Conservation (phyloP, 192 early-diverging fungal species). For the Paraglomus brasilianum region DNA sequence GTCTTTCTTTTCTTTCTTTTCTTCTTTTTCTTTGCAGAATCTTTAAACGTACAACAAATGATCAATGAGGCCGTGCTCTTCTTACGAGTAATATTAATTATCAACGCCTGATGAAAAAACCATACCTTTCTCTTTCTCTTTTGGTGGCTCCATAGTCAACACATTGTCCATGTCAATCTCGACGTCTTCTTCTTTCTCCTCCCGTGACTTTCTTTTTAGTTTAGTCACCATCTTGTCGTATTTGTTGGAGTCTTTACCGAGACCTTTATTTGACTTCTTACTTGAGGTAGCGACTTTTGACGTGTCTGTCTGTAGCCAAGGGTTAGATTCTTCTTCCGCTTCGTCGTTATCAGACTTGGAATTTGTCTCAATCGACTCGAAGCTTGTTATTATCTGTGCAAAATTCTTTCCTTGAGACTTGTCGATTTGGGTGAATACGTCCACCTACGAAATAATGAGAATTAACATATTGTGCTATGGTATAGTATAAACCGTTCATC, state of each 20-base stretch:
- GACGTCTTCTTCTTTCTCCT: constrained; percentile 57
- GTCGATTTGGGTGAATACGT: neutral
- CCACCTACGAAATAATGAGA: no score
- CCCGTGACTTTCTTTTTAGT: constrained; percentile 51
- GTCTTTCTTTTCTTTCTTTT: constrained; percentile 15
- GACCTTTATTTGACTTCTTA: constrained; percentile 54
- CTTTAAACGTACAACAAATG: neutral
- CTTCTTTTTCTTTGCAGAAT: constrained; percentile 15
- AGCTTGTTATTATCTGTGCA: constrained; percentile 30
- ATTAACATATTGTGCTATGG: no score
- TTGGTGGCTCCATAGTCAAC: constrained; percentile 52
- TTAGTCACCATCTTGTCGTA: constrained; percentile 66
- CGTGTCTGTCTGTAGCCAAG: constrained; percentile 70
- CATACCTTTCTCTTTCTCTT: constrained; percentile 36
- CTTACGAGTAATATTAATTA: neutral
- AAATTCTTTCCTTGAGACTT: constrained; percentile 25
- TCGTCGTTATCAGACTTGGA: constrained; percentile 18
- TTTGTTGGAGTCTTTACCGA: constrained; percentile 55
- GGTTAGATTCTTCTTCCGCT: constrained; percentile 57
- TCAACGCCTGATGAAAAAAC: neutral
- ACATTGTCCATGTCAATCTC: constrained; percentile 70
- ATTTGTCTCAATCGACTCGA: constrained; percentile 29
- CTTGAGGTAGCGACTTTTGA: constrained; percentile 49
- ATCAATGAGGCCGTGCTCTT: constrained; percentile 17
- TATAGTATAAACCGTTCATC: no score